Conservation (phyloP, 805 yeast genomes). For the Pichia thaimueangensis region DNA sequence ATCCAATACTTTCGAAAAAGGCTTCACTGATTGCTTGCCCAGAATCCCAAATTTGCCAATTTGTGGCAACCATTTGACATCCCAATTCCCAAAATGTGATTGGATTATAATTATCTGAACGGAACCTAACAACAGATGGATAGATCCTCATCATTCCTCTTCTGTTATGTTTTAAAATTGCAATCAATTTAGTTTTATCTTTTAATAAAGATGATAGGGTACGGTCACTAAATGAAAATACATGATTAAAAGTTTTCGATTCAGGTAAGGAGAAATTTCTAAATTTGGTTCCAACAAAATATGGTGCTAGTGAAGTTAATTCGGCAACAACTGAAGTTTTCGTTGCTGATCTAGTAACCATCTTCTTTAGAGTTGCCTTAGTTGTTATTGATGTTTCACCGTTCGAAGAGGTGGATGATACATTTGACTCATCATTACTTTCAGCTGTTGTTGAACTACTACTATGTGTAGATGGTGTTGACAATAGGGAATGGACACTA, state of each 20-base stretch:
- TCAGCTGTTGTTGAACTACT: not conserved
- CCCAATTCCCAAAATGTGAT: constrained; percentile 77
- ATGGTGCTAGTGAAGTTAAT: constrained; percentile 60
- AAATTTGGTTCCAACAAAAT: constrained; percentile 69
- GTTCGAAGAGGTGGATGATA: no score
- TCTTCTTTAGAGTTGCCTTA: constrained; percentile 16
- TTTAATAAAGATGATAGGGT: constrained; percentile 55
- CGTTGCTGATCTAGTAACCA: constrained; percentile 16
- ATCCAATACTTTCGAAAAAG: constrained; percentile 51
- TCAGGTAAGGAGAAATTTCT: constrained; percentile 81
- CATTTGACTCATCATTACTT: not conserved
- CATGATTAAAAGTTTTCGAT: constrained; percentile 72
- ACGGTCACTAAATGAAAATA: constrained; percentile 83
- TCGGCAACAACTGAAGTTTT: constrained; percentile 31
- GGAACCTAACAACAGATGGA: constrained; percentile 74
- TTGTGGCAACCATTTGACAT: constrained; percentile 90
- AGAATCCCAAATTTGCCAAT: constrained; percentile 89
- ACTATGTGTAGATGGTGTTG: constrained; percentile 27
- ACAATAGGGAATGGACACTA: constrained; percentile 23
- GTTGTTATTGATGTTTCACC: not conserved
- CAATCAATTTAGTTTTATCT: constrained; percentile 46
- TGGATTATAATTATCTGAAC: constrained; percentile 79
- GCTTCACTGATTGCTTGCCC: constrained; percentile 89
- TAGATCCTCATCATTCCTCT: constrained; percentile 74
- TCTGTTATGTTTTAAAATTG: constrained; percentile 72